Evolutionary conservation across 306 rosid species (phyloP), one percentile per base, ranked within the genome.

Genomic region (Cucurbita argyrosperma): DNA sequence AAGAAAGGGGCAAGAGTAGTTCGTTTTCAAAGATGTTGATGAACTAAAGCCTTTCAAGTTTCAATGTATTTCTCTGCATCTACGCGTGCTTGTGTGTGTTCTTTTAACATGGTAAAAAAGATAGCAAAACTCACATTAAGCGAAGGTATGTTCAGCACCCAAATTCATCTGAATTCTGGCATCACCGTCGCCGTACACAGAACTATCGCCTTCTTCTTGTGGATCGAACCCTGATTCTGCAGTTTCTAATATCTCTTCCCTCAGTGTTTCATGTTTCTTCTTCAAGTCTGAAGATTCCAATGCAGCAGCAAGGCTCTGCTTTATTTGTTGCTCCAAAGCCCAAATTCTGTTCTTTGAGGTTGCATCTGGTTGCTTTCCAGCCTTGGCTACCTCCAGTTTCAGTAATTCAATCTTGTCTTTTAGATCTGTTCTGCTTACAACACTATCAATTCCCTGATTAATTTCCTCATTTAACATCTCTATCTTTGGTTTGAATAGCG

Each of bases 321-420:
- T 89, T 80, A 94, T 85, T 80, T 84, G 85, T 74, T 85, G 85
- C 84, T 74, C 81, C 86, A 94, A 83, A 80, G 87, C 84, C 46
- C 43, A 71, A 80, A 94, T 87, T 84, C 83, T 90, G 56, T 77
- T 88, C 81, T 81, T 82, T 15, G 95, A 81, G 53, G 81, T 88
- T 21, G 51, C 8, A 85, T 84, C 85, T 11, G 92, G 94, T 10
- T 81, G 79, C 69, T 76, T 82, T 57, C 87, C 88, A 70, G 90
- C 90, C 88, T 83, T 87, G 12, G 85, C 90, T 15, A 89, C 82
- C 84, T 87, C 96, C 73, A 74, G 46, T 83, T 84, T 90, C 85
- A 94, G 85, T 53, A 77, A 72, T 83, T 80, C 90, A 70, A 89
- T 83, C 83, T 81, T 85, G 79, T 85, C 80, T 82, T 86, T 89